phyloP scores from a whole-genome alignment of 257 asterid genomes.

The Thymus mandschuricus region DNA sequence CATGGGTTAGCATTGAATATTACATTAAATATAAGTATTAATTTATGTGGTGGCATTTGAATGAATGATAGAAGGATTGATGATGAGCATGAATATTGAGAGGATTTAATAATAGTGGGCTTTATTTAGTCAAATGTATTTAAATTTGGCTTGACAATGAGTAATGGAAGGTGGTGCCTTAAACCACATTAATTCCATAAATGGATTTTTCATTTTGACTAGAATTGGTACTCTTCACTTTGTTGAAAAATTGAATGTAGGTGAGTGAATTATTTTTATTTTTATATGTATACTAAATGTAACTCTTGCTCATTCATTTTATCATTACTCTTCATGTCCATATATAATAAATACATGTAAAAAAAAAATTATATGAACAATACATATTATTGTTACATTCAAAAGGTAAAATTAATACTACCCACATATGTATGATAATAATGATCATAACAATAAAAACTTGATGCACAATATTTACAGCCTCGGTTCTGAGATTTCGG shows the following conservation, averaged over 20 bases:
- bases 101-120: slow-evolving; percentile 1
- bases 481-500: too few relatives aligned
- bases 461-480: too few relatives aligned
- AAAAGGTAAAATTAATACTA: too few relatives aligned
- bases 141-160: slow-evolving; percentile 38
- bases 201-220: slow-evolving; percentile 30
- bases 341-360: too few relatives aligned
- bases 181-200: slow-evolving; percentile 34
- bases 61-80: background rate
- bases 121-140: slow-evolving; percentile 39
- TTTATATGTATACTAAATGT: background rate
- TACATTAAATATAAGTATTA: slow-evolving; percentile 3
- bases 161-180: slow-evolving; percentile 31
- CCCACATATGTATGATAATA: too few relatives aligned
- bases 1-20: slow-evolving; percentile 43
- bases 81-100: background rate
- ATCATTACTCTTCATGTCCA: too few relatives aligned
- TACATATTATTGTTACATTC: too few relatives aligned
- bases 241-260: background rate
- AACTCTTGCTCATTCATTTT: background rate
- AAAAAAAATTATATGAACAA: too few relatives aligned
- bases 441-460: too few relatives aligned
- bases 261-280: background rate
- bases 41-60: slow-evolving; percentile 15
- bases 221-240: slow-evolving; percentile 20